These are phyloP conservation scores for Mycothermus thermophilus DNA, from an alignment of 495 filamentous ascomycete genomes.

Conservation along the genomic window DNA sequence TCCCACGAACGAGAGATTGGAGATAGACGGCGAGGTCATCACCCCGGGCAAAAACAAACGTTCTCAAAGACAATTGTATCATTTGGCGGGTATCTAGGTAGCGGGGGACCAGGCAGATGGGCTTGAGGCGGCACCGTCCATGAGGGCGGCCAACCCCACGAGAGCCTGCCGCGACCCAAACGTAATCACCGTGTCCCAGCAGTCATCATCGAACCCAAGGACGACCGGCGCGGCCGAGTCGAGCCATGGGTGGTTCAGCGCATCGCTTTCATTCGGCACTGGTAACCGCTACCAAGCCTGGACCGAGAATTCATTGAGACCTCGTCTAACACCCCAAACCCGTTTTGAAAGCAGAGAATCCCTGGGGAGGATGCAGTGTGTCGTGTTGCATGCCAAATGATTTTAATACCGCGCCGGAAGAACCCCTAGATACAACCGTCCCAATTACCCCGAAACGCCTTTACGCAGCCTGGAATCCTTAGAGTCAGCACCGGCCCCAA, in stretches of 20 bases:
- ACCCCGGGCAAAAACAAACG: no score
- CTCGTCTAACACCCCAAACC: conserved; percentile 25
- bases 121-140: no score
- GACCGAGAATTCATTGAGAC: conserved; percentile 20
- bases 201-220: not conserved
- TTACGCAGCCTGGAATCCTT: conserved; percentile 15
- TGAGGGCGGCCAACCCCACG: no score
- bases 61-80: no score
- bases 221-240: no score
- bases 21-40: no score
- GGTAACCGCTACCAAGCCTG: conserved; percentile 22
- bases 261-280: conserved; percentile 24
- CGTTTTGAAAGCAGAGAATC: conserved; percentile 23
- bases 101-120: no score
- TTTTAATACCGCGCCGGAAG: conserved; percentile 22
- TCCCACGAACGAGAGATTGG: no score
- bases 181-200: conserved; percentile 2
- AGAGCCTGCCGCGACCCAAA: conserved; percentile 1
- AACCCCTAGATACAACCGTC: conserved; percentile 21
- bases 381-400: conserved; percentile 22
- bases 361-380: conserved; percentile 25
- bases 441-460: conserved; percentile 16
- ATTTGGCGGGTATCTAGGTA: no score
- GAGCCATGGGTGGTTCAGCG: conserved; percentile 19
- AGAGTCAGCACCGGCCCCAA: conserved; percentile 13